Evolutionary conservation across 352 stramenopile genomes (phyloP), one percentile per base, ranked within the genome.

Genomic region (Phytopythium oedochilum): DNA sequence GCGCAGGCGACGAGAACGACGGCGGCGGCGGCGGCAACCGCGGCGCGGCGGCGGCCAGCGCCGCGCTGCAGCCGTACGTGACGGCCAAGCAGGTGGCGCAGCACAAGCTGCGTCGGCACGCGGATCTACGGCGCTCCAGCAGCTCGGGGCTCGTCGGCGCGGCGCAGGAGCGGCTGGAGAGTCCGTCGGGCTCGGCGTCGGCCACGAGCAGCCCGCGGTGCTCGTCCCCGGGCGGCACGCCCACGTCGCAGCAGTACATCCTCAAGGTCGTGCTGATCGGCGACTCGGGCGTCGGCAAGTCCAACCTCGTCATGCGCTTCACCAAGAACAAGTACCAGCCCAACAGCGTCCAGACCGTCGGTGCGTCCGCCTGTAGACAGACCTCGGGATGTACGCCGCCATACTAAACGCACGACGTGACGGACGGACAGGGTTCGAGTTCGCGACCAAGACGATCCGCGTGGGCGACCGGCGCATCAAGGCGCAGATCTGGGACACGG

Each of bases 181-280:
- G 40, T 46, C 18, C 53, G 5, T 56, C n/a, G 28, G 66, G 68
- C 22, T 75, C 66, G 35, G 50, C 53, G 26, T 79, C 70, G 26
- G 62, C 68, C 3, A 75, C 68, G 50, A 83, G 59, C 49, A 90
- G 80, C 48, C 71, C 80, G 23, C 75, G 75, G 25, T 73, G 57
- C 53, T 81, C 64, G 51, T 76, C 64, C 3, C 55, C 68, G 12
- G 61, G 55, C 32, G 64, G 23, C n/a, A 60, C 40, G 5, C 42
- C 32, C 14, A 53, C 69, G n/a, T 60, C 58, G 29, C 45, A 54
- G n/a, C 70, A 89, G 52, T 83, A 75, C 48, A 88, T 88, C 49
- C 70, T 96, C 39, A 96, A 96, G 60, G 83, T 96, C 29, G 83
- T 96, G 57, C 78, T 94, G 34, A 95, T 95, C 42, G 86, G 86